Conservation (phyloP, 83 land plant genomes). For the Thuja plicata region DNA sequence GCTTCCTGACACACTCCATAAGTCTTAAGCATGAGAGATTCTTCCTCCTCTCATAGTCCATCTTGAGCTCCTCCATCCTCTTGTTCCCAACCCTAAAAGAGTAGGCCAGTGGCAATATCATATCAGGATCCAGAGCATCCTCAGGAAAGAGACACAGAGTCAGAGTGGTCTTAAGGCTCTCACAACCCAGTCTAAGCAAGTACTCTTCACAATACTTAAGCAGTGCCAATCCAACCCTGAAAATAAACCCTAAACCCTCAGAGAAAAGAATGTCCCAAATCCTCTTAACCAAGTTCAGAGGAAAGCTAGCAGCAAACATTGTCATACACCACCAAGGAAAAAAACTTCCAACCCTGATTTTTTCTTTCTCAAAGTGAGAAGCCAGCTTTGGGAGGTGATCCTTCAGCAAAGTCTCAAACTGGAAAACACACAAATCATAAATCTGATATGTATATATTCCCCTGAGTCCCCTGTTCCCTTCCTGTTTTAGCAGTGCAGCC, state of each 20-base stretch:
- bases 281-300: slow-evolving; percentile 40
- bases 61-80: background rate
- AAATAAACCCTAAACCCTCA: slow-evolving; percentile 47
- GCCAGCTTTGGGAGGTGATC: slow-evolving; percentile 41
- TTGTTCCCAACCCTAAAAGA: slow-evolving; percentile 29
- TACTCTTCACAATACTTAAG: slow-evolving; percentile 44
- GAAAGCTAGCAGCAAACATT: slow-evolving; percentile 47
- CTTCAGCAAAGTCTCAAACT: slow-evolving; percentile 36
- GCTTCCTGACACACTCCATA: background rate
- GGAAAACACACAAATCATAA: slow-evolving; percentile 40
- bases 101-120: slow-evolving; percentile 46
- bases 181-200: slow-evolving; percentile 42
- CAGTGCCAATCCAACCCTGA: slow-evolving; percentile 47
- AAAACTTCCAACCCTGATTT: slow-evolving; percentile 49
- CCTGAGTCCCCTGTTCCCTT: slow-evolving; percentile 47
- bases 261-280: slow-evolving; percentile 51
- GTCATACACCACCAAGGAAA: slow-evolving; percentile 56
- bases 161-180: background rate
- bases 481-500: slow-evolving; percentile 45
- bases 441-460: slow-evolving; percentile 49
- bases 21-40: background rate
- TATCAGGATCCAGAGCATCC: slow-evolving; percentile 40
- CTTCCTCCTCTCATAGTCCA: background rate
- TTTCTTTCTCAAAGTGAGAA: slow-evolving; percentile 41
- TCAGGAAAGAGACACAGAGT: slow-evolving; percentile 46